Base-by-base conservation (phyloP, 495 filamentous ascomycete species). In the Penicillium simplicissimum region DNA sequence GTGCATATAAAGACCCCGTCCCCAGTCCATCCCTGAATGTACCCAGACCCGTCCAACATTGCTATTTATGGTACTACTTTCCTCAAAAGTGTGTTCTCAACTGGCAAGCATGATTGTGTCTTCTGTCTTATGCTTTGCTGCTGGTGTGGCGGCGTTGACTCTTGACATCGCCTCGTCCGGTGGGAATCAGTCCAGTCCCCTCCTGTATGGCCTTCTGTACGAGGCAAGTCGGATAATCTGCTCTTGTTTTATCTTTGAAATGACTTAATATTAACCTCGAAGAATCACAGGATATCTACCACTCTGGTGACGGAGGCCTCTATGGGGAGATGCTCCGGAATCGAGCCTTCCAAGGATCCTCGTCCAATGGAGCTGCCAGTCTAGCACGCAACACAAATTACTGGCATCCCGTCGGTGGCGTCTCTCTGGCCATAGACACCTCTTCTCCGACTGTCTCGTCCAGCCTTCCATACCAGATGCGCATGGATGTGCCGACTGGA, bases 331-430 rank as follows among this genome's bases (percentile, higher is more conserved):
- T 48, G 45, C 45, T 48, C 25, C 45, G 45, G 8, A 48, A 48
- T 17, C 19, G 25, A 10, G 45, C 19, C 1, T 48, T 48, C 45
- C 45, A 48, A 48, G 82, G 81, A 15, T 71, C 68, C 23, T 69
- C 56, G 0, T 66, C 75, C 9, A 74, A 74, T 31, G 73, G 85
- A 11, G 76, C 79, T 13, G 76, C 66, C 7, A 40, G 37, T 17
- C 37, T 40, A 7, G 37, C 37, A 15, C 37, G 37, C 5, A 40
- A 40, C 37, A 40, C 37, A 10, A 15, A 40, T 40, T 40, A 40
- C 13, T 89, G 85, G 83, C 69, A 74, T 19, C 57, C 82, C 33
- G 70, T 88, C 42, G 79, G 78, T 31, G 78, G 72, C 40, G 78
- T 79, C 8, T 65, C 61, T n/a, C 71, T 89, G 23, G 73, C 76